Base-by-base conservation (phyloP, 257 asterid species). In the Scutellaria barbata region DNA sequence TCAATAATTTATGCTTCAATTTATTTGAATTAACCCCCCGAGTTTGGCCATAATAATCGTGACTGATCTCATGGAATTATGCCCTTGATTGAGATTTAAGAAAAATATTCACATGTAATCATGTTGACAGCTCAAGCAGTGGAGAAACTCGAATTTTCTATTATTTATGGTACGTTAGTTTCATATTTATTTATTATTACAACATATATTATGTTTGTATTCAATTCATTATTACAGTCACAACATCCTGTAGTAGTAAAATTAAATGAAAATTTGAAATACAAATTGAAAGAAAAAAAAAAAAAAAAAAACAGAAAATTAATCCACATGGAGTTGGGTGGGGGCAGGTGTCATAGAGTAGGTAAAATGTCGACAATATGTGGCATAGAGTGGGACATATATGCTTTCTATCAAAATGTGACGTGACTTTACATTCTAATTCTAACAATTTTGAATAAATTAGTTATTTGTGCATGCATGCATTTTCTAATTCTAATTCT, bases 101-200 rank as follows among this genome's bases (percentile, higher is more conserved):
- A 35, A 33, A 71, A 46, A 30, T 8, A 70, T 42, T 30, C 75
- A 70, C 66, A 69, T 43, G 55, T 18, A 69, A 56, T 56, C 46
- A 55, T 68, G 66, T 39, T 37, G 54, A 30, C 35, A 30, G 35
- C 35, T 2, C 35, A 30, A 3, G 35, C 35, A 30, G 35, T 30
- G 35, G 35, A 30, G 35, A 30, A 30, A 30, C 3, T 30, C 4
- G 35, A 30, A 30, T 1, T 30, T 30, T 30, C 35, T 30, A 30
- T 30, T 30, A 22, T 30, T 30, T 30, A 30, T 30, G 3, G 35
- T 4, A 30, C 5, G 2, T 30, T 30, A 30, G 35, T 30, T 30
- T 30, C 2, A 18, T 9, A 20, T 17, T 10, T 10, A 13, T 54
- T 20, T 56, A 10, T 30, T 55, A 22, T 25, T 53, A 53, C 3